Percentiles rank a stretch among this genome's conserved stretches.
Conservation (phyloP, 306 rosid species). For the Inga leiocalycina region DNA sequence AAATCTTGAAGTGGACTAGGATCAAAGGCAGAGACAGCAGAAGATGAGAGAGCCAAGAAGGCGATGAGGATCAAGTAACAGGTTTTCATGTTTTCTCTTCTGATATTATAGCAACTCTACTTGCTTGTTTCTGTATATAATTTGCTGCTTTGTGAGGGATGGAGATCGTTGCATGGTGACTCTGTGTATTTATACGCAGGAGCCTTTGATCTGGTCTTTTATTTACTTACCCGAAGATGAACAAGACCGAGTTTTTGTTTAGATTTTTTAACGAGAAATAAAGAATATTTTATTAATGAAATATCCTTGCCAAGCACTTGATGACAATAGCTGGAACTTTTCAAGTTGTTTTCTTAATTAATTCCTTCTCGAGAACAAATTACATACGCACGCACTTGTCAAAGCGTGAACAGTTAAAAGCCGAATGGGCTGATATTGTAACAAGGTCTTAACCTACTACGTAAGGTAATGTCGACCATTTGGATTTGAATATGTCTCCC, state of each 20-base stretch:
- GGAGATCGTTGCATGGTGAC: not conserved
- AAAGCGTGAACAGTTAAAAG: no score
- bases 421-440: no score
- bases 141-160: not conserved
- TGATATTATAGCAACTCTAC: not conserved
- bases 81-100: not conserved
- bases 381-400: not conserved
- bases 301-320: no score
- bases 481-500: not conserved
- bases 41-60: not conserved
- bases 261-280: no score
- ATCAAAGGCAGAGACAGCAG: conserved; percentile 37
- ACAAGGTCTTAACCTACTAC: not conserved
- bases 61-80: not conserved
- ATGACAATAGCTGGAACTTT: no score
- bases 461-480: not conserved
- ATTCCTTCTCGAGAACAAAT: no score
- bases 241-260: no score
- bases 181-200: not conserved
- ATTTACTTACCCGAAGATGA: no score
- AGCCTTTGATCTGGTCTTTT: not conserved
- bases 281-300: no score
- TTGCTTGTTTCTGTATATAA: not conserved
- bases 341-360: no score
- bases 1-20: conserved; percentile 41